Conservation (phyloP, 305 asterid species). For the Petunia hybrid region DNA sequence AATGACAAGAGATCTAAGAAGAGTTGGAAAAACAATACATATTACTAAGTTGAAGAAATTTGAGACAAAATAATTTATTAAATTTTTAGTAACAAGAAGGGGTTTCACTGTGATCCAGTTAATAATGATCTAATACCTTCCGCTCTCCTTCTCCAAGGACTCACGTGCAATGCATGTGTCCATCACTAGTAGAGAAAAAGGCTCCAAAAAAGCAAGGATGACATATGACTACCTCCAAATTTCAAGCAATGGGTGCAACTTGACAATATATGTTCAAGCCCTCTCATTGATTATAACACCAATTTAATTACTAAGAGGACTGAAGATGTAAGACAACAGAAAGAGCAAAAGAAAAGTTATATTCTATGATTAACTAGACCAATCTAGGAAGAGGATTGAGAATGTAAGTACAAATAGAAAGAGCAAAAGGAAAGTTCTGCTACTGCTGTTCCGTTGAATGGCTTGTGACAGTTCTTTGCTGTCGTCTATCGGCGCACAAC, state of each 20-base stretch:
- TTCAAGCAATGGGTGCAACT: not conserved
- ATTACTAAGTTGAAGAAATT: no score
- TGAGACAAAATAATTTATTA: no score
- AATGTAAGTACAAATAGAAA: slow-evolving; percentile 35
- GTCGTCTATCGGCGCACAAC: not conserved
- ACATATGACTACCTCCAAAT: not conserved
- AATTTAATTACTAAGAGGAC: not conserved
- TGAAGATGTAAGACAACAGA: not conserved
- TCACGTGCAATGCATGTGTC: no score
- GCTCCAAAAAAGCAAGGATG: not conserved
- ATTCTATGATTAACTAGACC: slow-evolving; percentile 25
- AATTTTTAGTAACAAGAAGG: no score
- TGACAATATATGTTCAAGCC: not conserved
- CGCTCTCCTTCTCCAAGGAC: no score
- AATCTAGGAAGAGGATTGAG: not conserved
- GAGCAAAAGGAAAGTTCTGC: slow-evolving; percentile 83
- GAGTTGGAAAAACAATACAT: no score
- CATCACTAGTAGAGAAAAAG: not conserved
- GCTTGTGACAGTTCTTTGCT: slow-evolving; percentile 85
- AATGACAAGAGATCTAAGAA: no score
- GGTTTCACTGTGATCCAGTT: no score
- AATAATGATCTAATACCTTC: no score
- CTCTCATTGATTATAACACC: not conserved
- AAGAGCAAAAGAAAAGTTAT: not conserved
- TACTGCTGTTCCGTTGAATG: slow-evolving; percentile 81